phyloP scores from a whole-genome alignment of 2,329 filamentous ascomycete species.

The Teratosphaeria viscida region DNA sequence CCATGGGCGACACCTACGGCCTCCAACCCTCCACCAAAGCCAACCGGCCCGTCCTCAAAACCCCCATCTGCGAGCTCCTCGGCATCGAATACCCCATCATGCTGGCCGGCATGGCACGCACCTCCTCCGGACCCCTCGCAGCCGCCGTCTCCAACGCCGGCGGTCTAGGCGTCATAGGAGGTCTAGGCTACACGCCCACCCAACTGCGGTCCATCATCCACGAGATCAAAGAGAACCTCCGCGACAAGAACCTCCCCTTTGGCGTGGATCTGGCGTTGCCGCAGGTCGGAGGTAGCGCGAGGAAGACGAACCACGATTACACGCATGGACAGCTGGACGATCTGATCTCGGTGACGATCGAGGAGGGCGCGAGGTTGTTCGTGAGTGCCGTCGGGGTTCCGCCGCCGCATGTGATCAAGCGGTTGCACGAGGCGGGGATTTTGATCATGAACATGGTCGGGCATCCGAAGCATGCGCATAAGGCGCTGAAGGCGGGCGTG shows the following conservation, averaged over 20 bases:
- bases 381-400: constrained; percentile 84
- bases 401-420: constrained; percentile 59
- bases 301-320: constrained; percentile 93
- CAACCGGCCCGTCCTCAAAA: constrained; percentile 47
- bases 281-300: constrained; percentile 71
- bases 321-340: constrained; percentile 81
- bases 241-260: constrained; percentile 61
- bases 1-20: not conserved
- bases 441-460: constrained; percentile 97
- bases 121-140: constrained; percentile 66
- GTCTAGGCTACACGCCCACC: constrained; percentile 57
- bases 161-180: constrained; percentile 57
- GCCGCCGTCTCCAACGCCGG: constrained; percentile 84
- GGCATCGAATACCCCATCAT: constrained; percentile 81
- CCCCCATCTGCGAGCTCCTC: constrained; percentile 67
- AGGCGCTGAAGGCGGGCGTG: constrained; percentile 75
- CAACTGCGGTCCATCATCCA: constrained; percentile 72
- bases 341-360: constrained; percentile 75
- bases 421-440: constrained; percentile 69
- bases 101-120: constrained; percentile 87
- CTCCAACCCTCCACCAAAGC: constrained; percentile 8
- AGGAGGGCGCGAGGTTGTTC: constrained; percentile 74
- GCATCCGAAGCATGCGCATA: constrained; percentile 79
- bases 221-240: constrained; percentile 70
- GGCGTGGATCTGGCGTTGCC: constrained; percentile 87